Conservation (phyloP, 306 rosid genomes). For the Astragalus glycyphyllos region DNA sequence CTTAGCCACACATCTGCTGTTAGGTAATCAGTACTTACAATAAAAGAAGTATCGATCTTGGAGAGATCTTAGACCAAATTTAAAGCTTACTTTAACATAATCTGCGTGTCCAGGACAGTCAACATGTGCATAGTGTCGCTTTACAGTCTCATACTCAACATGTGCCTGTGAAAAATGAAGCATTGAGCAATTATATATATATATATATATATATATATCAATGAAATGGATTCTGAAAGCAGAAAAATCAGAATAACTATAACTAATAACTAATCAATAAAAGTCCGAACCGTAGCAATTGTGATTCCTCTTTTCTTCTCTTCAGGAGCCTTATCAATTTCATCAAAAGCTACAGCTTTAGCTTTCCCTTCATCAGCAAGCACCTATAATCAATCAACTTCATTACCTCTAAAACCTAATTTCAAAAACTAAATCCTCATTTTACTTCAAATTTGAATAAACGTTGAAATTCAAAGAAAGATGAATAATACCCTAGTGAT, state of each 20-base stretch:
- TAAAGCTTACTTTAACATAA: slow-evolving; percentile 79
- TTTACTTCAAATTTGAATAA: not conserved
- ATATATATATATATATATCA: not conserved
- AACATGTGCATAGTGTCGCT: slow-evolving; percentile 89
- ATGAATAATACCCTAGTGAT: slow-evolving; percentile 40
- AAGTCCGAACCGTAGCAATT: slow-evolving; percentile 78
- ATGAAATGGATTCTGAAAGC: not conserved
- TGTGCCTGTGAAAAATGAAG: slow-evolving; percentile 74
- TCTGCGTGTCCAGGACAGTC: slow-evolving; percentile 98
- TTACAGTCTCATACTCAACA: slow-evolving; percentile 85
- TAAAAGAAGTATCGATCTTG: not conserved
- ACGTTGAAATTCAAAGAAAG: not conserved
- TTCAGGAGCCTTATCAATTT: slow-evolving; percentile 98
- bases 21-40: not conserved
- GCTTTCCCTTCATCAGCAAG: slow-evolving; percentile 95
- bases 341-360: slow-evolving; percentile 87
- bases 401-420: slow-evolving; percentile 18
- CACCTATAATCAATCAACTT: slow-evolving; percentile 51
- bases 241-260: not conserved
- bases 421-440: not conserved
- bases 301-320: slow-evolving; percentile 97
- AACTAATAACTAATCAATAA: slow-evolving; percentile 1
- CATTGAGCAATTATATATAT: slow-evolving; percentile 2
- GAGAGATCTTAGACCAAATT: slow-evolving; percentile 18
- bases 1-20: not conserved